These are phyloP conservation scores for Myriosclerotinia duriaeana DNA, from an alignment of 2,329 filamentous ascomycete genomes.

Conservation along the genomic window DNA sequence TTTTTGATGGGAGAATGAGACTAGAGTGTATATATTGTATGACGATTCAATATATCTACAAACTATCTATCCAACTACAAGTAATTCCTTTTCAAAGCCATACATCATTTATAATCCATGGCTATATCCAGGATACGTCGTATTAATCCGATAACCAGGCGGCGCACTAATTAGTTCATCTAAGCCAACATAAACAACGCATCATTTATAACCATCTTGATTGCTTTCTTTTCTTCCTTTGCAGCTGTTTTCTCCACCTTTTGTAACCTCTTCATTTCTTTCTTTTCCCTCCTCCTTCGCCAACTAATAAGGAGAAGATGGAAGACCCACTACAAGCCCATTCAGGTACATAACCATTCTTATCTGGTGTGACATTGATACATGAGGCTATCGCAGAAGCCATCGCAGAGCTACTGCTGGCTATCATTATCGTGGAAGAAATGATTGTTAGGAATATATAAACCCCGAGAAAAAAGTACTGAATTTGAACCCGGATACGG, in stretches of 20 bases:
- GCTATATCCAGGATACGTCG: neutral
- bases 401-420: neutral
- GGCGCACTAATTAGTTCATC: neutral
- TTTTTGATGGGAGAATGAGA: no score
- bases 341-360: conserved; percentile 35
- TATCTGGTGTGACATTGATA: conserved; percentile 6
- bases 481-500: neutral
- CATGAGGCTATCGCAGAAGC: conserved; percentile 7
- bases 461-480: neutral
- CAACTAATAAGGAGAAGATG: conserved; percentile 43
- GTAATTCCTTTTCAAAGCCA: no score
- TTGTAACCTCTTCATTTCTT: conserved; percentile 45
- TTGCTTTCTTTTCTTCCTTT: conserved; percentile 36
- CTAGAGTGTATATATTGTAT: no score
- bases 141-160: neutral
- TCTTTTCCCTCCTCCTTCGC: conserved; percentile 46
- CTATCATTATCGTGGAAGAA: neutral
- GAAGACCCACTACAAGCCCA: conserved; percentile 37
- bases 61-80: no score
- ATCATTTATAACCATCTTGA: conserved; percentile 29
- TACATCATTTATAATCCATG: no score
- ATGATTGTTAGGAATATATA: neutral
- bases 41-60: no score
- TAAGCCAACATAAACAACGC: neutral
- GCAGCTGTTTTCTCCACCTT: conserved; percentile 3